Evolutionary conservation across 73 alveolate species (phyloP), one percentile per base, ranked within the genome.

Genomic region (Diophrys sp.): DNA sequence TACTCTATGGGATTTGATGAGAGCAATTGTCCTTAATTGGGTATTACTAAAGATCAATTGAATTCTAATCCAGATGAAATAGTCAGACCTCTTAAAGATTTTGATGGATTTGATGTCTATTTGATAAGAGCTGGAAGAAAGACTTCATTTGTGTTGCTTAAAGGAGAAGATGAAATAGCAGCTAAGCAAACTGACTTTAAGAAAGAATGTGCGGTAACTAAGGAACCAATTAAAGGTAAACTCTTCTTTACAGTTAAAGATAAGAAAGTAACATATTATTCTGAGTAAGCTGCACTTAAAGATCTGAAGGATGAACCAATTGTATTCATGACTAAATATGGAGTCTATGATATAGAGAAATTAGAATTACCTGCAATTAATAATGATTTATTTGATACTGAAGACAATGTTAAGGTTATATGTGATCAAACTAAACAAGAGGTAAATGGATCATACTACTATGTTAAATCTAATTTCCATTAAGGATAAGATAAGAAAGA

Each of bases 51-150:
- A 57, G 83, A 75, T 32, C 69, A 75, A 23, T 32, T 68, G 11
- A 56, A 54, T 11, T 44, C 62, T 23, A 73, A 33, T 2, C 34
- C 70, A 29, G 92, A 84, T 33, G 84, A 85, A 23, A 67, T 79
- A 73, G 72, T 86, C 27, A 78, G 67, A 11, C 89, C 79, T 31
- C 33, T 86, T 27, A 74, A 79, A 78, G 56, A 74, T 31, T 86
- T 86, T 31, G 93, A 86, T 34, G 74, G 74, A 54, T 81, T 76
- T 23, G 75, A 79, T 23, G 86, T 82, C n/a, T 86, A 86, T 54
- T 70, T 56, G 33, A 84, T 86, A 24, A 85, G 54, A 24, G 93
- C 93, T 33, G 93, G 93, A 5, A 76, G 68, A 29, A 79, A 80
- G 34, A 72, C 87, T 33, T 33, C 89, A 29, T 86, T 79, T 80